Evolutionary conservation across 768 basidiomycete genomes (phyloP).

Genomic region (Russula compacta): DNA sequence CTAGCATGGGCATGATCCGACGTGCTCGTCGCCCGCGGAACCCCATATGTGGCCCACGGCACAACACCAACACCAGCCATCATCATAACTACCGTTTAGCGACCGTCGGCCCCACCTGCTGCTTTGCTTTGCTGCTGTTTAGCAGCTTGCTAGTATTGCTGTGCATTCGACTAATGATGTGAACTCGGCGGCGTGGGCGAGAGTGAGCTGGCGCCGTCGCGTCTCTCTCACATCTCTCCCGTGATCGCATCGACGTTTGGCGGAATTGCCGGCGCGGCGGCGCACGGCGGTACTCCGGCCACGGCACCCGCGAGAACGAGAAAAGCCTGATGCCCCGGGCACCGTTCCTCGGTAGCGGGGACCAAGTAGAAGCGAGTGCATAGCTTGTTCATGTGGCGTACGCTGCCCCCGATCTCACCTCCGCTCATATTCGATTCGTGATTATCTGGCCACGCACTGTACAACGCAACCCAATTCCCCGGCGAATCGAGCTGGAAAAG

Average conservation of each 20-base stretch:
- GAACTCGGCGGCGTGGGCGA: too few relatives aligned
- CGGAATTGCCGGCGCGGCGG: not conserved
- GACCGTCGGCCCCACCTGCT: not conserved
- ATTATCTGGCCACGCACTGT: not conserved
- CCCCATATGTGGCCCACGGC: not conserved
- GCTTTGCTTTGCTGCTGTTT: not conserved
- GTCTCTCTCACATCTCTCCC: too few relatives aligned
- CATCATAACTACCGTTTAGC: not conserved
- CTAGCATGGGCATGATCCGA: not conserved
- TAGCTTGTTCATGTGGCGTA: not conserved
- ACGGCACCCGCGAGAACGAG: not conserved
- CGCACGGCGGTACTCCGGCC: not conserved
- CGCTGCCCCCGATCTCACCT: not conserved
- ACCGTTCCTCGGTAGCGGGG: not conserved
- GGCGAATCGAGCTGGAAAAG: not conserved
- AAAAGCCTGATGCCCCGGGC: too few relatives aligned
- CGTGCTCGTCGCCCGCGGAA: not conserved
- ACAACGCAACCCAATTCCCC: not conserved
- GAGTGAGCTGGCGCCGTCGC: too few relatives aligned
- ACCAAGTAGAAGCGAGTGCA: too few relatives aligned
- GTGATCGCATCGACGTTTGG: not conserved
- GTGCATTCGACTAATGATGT: too few relatives aligned
- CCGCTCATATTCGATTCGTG: not conserved
- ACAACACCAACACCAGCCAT: not conserved
- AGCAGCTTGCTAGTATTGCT: not conserved